Percentiles rank a stretch among this genome's conserved stretches.
Conservation (phyloP, 108 stramenopile species). For the Conticribra guillardii region DNA sequence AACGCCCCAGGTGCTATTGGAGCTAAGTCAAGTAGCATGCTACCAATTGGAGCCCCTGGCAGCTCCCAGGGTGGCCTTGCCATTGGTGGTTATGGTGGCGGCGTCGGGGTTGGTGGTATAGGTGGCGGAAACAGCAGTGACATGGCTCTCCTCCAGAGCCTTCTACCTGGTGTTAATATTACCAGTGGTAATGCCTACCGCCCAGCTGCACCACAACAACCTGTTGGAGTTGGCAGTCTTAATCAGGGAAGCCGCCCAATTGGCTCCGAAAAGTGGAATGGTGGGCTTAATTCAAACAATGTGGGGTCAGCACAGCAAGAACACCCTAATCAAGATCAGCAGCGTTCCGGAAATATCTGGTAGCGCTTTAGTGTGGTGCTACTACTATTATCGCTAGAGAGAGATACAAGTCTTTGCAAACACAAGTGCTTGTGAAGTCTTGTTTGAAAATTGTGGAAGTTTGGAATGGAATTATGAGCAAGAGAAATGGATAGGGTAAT, state of each 20-base stretch:
- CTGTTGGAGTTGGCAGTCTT: constrained; percentile 45
- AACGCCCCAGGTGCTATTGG: constrained; percentile 57
- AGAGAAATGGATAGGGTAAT: constrained; percentile 23
- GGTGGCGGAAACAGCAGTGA: constrained; percentile 61
- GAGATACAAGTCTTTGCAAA: background rate
- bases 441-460: background rate
- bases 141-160: constrained; percentile 85
- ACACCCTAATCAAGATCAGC: constrained; percentile 28
- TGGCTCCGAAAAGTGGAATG: constrained; percentile 32
- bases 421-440: background rate
- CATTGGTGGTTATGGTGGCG: constrained; percentile 55
- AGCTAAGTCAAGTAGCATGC: constrained; percentile 56
- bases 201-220: constrained; percentile 33
- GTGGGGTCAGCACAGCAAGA: constrained; percentile 20
- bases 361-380: constrained; percentile 5
- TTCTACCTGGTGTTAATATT: constrained; percentile 77
- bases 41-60: constrained; percentile 47
- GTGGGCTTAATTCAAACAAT: constrained; percentile 13
- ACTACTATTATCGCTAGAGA: background rate
- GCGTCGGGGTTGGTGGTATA: background rate
- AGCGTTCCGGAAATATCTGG: constrained; percentile 40
- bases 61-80: constrained; percentile 63
- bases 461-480: background rate
- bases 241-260: constrained; percentile 19
- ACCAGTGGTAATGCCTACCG: constrained; percentile 42